Percentiles rank a stretch among this genome's conserved stretches.
Conservation (phyloP, 176 grass and related monocot genomes). For the Triticum monococcum region DNA sequence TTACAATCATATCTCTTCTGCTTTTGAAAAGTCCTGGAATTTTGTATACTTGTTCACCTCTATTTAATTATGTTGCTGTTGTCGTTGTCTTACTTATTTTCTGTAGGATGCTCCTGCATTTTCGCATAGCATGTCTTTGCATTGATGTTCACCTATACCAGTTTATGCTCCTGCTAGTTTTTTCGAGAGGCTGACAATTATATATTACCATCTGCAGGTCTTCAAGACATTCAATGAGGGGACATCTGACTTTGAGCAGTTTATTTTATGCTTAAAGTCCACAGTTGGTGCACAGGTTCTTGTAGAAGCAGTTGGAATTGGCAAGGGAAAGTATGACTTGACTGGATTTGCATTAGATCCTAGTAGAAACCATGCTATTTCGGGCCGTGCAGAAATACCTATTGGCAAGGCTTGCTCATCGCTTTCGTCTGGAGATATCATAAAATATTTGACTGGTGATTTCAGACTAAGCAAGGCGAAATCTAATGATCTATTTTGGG, state of each 20-base stretch:
- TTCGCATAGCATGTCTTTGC: background rate
- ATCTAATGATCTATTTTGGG: conserved; percentile 99
- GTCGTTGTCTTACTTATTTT: background rate
- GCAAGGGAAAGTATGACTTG: conserved; percentile 85
- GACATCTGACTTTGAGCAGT: conserved; percentile 72
- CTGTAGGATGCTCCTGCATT: conserved; percentile 18
- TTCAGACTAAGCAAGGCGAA: conserved; percentile 94
- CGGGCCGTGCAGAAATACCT: conserved; percentile 61
- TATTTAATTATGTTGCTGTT: background rate
- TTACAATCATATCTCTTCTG: conserved; percentile 2
- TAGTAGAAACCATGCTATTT: conserved; percentile 54
- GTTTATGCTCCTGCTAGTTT: conserved; percentile 24
- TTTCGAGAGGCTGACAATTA: conserved; percentile 23
- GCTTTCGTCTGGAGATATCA: conserved; percentile 70
- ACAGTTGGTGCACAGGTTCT: conserved; percentile 66
- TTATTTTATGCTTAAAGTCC: conserved; percentile 65
- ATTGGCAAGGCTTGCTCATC: conserved; percentile 88
- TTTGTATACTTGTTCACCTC: conserved; percentile 11
- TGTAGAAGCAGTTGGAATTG: conserved; percentile 74
- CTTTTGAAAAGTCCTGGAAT: conserved; percentile 1
- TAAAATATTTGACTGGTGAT: conserved; percentile 91
- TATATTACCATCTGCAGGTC: conserved; percentile 53
- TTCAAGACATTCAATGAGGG: conserved; percentile 76
- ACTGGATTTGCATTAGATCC: conserved; percentile 84
- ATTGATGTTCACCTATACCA: conserved; percentile 26